These are phyloP conservation scores for Isoetes engelmannii DNA, from an alignment of 83 land plant genomes.

Conservation along the genomic window DNA sequence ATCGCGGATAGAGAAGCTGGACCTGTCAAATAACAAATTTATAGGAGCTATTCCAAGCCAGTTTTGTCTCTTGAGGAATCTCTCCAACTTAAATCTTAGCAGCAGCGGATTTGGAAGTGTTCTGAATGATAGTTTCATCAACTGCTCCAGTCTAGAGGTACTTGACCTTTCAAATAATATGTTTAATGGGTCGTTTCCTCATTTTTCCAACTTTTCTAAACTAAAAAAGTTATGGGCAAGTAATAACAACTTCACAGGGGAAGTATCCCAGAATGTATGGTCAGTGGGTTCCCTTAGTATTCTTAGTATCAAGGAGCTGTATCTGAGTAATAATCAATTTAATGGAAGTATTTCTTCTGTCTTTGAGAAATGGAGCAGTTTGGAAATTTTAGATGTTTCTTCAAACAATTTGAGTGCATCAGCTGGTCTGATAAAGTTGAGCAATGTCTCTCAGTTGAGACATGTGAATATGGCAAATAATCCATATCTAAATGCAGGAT, in stretches of 20 bases:
- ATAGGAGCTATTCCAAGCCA: conserved; percentile 28
- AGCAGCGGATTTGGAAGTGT: conserved; percentile 37
- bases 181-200: conserved; percentile 45
- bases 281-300: conserved; percentile 23
- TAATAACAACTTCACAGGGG: conserved; percentile 10
- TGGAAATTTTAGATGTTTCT: conserved; percentile 48
- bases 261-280: neutral
- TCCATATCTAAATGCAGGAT: conserved; percentile 15
- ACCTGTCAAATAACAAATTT: conserved; percentile 42
- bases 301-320: conserved; percentile 25
- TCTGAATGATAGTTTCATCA: conserved; percentile 14
- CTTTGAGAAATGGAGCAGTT: neutral
- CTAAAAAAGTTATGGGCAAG: conserved; percentile 4
- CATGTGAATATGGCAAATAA: conserved; percentile 56
- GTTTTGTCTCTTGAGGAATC: conserved; percentile 24
- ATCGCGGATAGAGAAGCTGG: conserved; percentile 29
- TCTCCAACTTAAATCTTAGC: conserved; percentile 46
- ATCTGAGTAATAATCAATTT: conserved; percentile 13
- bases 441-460: conserved; percentile 25
- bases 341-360: conserved; percentile 2
- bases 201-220: neutral
- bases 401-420: conserved; percentile 45
- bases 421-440: conserved; percentile 22
- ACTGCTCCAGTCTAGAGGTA: conserved; percentile 27
- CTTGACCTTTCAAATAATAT: conserved; percentile 56